These are phyloP conservation scores for Kurtzmaniella natalensis DNA, from an alignment of 1,139 yeast genomes.

Conservation along the genomic window DNA sequence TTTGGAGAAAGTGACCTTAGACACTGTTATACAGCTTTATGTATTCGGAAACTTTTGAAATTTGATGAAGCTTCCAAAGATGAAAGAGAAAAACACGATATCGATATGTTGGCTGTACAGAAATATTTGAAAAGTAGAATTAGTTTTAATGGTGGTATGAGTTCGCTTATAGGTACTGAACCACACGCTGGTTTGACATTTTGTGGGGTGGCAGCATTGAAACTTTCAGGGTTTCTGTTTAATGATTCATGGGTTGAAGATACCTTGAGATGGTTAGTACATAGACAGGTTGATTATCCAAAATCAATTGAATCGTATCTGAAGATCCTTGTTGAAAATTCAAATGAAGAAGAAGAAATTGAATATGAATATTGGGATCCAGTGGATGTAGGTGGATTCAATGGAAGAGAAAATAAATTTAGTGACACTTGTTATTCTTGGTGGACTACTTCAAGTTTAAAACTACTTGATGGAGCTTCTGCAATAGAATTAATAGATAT, in stretches of 20 bases:
- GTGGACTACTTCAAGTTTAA: constrained; percentile 73
- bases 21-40: constrained; percentile 68
- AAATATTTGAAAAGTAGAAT: constrained; percentile 40
- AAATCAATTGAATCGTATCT: constrained; percentile 15
- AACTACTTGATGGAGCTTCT: constrained; percentile 27
- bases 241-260: constrained; percentile 23
- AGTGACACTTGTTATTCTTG: constrained; percentile 91
- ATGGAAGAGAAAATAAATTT: constrained; percentile 81
- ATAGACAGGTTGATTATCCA: constrained; percentile 54
- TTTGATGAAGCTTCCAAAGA: constrained; percentile 25
- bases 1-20: constrained; percentile 72
- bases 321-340: not conserved
- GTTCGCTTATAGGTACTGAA: constrained; percentile 43
- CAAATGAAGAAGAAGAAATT: constrained; percentile 14
- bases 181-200: constrained; percentile 86
- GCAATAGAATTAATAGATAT: constrained; percentile 31
- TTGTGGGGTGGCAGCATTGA: constrained; percentile 72
- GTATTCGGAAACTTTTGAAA: constrained; percentile 54
- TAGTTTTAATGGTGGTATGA: constrained; percentile 64
- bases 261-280: constrained; percentile 56
- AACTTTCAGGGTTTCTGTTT: constrained; percentile 32
- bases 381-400: constrained; percentile 72
- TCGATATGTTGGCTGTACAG: constrained; percentile 37
- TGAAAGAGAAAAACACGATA: constrained; percentile 27
- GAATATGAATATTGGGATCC: constrained; percentile 33